Conservation (phyloP, 805 yeast genomes). For the Suhomyces xylopsoci region DNA sequence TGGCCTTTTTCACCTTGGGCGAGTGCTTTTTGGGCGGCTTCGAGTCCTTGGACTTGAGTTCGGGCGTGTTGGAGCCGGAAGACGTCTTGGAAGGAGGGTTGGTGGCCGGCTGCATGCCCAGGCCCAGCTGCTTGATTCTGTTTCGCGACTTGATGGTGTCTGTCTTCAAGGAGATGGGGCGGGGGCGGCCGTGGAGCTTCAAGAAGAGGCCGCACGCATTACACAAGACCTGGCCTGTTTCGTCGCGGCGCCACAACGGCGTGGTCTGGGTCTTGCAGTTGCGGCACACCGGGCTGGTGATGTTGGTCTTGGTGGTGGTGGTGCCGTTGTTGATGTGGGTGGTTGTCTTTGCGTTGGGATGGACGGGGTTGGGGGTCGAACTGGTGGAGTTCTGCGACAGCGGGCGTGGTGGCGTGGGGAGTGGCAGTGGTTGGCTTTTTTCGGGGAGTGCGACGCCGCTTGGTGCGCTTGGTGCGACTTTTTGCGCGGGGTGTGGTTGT, state of each 20-base stretch:
- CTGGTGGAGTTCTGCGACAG: conserved; percentile 2
- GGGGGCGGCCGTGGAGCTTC: conserved; percentile 86
- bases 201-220: conserved; percentile 91
- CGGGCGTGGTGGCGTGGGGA: conserved; percentile 3
- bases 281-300: conserved; percentile 71
- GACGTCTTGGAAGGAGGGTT: conserved; percentile 21
- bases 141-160: conserved; percentile 91
- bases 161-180: conserved; percentile 88
- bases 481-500: conserved; percentile 3
- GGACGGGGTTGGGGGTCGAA: conserved; percentile 30
- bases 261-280: conserved; percentile 92
- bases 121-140: conserved; percentile 58
- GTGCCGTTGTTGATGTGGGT: conserved; percentile 57
- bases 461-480: no score
- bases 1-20: conserved; percentile 18
- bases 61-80: conserved; percentile 54
- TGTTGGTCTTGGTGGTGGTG: conserved; percentile 61
- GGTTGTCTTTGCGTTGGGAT: conserved; percentile 64
- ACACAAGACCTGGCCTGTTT: conserved; percentile 80
- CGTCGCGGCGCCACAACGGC: conserved; percentile 94
- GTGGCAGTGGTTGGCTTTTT: neutral
- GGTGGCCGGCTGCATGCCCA: conserved; percentile 6
- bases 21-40: conserved; percentile 21
- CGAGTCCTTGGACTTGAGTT: conserved; percentile 49
- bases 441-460: neutral